Base-by-base conservation (phyloP, 2,329 filamentous ascomycete genomes). In the Xylariaceae sp. region DNA sequence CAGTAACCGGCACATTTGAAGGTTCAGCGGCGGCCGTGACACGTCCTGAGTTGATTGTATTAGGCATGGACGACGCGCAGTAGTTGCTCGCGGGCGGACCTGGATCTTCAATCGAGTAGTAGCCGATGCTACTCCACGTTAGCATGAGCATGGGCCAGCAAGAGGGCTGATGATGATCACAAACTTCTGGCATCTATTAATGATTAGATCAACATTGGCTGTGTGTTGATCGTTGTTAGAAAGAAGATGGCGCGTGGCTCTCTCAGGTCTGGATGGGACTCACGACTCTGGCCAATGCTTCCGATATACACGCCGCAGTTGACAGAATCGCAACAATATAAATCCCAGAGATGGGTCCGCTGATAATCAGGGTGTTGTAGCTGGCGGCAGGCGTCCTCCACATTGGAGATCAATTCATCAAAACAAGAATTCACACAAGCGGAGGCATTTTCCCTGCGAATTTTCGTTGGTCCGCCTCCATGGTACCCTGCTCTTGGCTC, bases 281-380 rank as follows among this genome's bases (percentile, higher is more conserved):
- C 67, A 79, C 81, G 80, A 67, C 81, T 79, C 68, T 78, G 59
- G 5, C 66, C 67, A 47, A 62, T 65, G 9, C 37, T 55, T 23
- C 67, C 62, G 49, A 73, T 73, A 60, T 73, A 70, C 50, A 83
- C 78, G 34, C 80, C 81, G 65, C 81, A 84, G 53, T 74, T 73
- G 54, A 73, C 75, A 53, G 75, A 73, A 66, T 82, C 79, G 68
- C 81, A 82, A 68, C 79, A 80, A 66, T 83, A 83, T 18, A 83
- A 70, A 47, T 71, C 67, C 73, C 75, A 77, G 9, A 83, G 73
- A 48, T 72, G 66, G 30, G 67, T 66, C 54, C 68, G 66, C 37
- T 69, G 63, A 18, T 61, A 30, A 13, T 57, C 56, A 6, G 59
- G 55, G 15, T 60, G 56, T 51, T 68, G 66, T 52, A 71, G 60